Evolutionary conservation across 2,329 filamentous ascomycete species (phyloP).

Genomic region (Epichloe amarillans): DNA sequence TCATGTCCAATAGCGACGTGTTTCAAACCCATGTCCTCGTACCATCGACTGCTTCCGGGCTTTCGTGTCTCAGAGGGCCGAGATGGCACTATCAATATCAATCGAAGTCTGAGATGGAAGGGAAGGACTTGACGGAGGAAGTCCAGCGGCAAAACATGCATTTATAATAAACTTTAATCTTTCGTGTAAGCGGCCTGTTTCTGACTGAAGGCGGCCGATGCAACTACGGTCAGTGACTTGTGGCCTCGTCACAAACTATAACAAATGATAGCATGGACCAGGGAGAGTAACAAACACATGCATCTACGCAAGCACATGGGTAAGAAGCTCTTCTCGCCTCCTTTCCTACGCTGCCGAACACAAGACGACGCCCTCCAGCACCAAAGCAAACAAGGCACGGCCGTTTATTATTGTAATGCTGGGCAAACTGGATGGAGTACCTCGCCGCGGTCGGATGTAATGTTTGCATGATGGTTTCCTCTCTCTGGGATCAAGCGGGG

Average conservation of each 20-base stretch:
- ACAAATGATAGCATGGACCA: neutral
- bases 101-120: neutral
- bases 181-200: neutral
- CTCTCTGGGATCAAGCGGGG: slow-evolving; percentile 1
- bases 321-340: neutral
- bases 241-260: neutral
- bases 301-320: neutral
- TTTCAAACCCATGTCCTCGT: neutral
- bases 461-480: slow-evolving; percentile 1
- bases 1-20: neutral
- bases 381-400: neutral
- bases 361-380: neutral
- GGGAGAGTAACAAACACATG: neutral
- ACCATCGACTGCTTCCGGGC: neutral
- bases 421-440: neutral
- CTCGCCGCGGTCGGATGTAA: slow-evolving; percentile 1
- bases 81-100: neutral
- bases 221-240: neutral
- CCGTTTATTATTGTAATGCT: neutral
- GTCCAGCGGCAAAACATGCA: neutral
- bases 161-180: neutral
- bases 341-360: neutral
- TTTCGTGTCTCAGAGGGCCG: neutral
- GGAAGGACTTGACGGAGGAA: neutral
- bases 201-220: too few species aligned